Percentiles rank a stretch among this genome's conserved stretches.
Conservation (phyloP, 2,329 filamentous ascomycete species). For the Xylaria hypoxylon region DNA sequence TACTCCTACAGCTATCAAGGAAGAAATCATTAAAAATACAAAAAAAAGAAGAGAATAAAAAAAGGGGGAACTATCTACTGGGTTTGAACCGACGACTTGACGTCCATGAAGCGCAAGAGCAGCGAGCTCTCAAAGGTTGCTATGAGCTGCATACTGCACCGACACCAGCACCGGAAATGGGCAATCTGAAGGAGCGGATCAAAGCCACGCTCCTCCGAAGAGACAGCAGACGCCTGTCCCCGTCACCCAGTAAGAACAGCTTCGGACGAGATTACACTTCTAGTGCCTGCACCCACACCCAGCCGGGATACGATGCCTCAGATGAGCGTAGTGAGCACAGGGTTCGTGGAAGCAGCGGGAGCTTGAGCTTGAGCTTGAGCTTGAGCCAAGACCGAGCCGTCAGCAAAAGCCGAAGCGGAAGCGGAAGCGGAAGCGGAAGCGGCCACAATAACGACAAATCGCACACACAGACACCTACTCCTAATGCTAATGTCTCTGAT, state of each 20-base stretch:
- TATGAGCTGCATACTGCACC: conserved; percentile 24
- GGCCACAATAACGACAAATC: background rate
- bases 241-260: conserved; percentile 50
- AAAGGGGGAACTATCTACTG: background rate
- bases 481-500: conserved; percentile 12
- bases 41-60: background rate
- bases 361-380: conserved; percentile 29
- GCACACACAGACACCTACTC: background rate
- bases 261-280: conserved; percentile 46
- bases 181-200: conserved; percentile 60
- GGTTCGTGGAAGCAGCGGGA: conserved; percentile 26
- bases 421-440: background rate
- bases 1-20: background rate
- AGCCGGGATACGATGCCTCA: conserved; percentile 46
- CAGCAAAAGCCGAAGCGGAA: background rate
- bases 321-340: conserved; percentile 42
- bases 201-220: conserved; percentile 60
- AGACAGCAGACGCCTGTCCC: conserved; percentile 55
- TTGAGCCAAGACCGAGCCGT: conserved; percentile 26
- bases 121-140: conserved; percentile 11
- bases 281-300: conserved; percentile 45
- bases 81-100: background rate
- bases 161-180: conserved; percentile 52
- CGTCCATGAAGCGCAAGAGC: conserved; percentile 3
- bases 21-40: conserved; percentile 1